A percentile compares a stretch with the other conserved stretches of the same genome.
These are phyloP conservation scores for Biscogniauxia marginata DNA, from an alignment of 2,329 filamentous ascomycete species.

Conservation along the genomic window DNA sequence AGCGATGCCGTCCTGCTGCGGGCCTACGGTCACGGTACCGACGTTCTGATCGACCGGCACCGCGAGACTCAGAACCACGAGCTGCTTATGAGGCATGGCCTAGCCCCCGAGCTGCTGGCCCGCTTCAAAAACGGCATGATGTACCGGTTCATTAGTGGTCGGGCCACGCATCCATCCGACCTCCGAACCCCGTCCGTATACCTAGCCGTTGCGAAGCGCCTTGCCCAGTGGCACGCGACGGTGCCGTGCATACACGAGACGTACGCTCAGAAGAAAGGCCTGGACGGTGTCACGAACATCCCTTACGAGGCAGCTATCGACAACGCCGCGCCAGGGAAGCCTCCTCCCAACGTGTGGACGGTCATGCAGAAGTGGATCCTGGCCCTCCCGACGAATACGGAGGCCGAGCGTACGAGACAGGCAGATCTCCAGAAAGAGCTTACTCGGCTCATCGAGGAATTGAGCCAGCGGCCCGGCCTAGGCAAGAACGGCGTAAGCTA, in stretches of 20 bases:
- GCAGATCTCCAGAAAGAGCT: slow-evolving; percentile 72
- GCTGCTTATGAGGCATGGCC: slow-evolving; percentile 75
- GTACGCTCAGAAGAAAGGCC: slow-evolving; percentile 37
- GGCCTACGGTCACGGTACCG: slow-evolving; percentile 92
- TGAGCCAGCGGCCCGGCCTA: slow-evolving; percentile 75
- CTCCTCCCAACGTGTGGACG: slow-evolving; percentile 86
- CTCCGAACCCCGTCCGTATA: slow-evolving; percentile 74
- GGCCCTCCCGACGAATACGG: slow-evolving; percentile 73
- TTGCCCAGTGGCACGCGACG: slow-evolving; percentile 90
- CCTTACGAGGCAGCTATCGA: slow-evolving; percentile 43
- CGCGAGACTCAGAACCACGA: slow-evolving; percentile 79
- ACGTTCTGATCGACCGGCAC: slow-evolving; percentile 93
- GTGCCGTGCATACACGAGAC: slow-evolving; percentile 54
- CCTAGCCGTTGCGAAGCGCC: slow-evolving; percentile 75
- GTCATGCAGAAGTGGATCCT: slow-evolving; percentile 95
- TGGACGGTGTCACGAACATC: slow-evolving; percentile 31
- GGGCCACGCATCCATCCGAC: slow-evolving; percentile 76
- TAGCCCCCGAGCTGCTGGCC: slow-evolving; percentile 84
- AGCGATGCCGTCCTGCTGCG: slow-evolving; percentile 82
- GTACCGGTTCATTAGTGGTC: slow-evolving; percentile 85
- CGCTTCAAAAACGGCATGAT: slow-evolving; percentile 95
- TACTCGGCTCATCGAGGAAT: slow-evolving; percentile 63
- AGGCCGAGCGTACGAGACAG: slow-evolving; percentile 66
- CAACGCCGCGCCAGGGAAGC: slow-evolving; percentile 62
- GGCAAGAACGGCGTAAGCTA: slow-evolving; percentile 70